phyloP scores from a whole-genome alignment of 208 protist species.

The Trichomonas gallinae region DNA sequence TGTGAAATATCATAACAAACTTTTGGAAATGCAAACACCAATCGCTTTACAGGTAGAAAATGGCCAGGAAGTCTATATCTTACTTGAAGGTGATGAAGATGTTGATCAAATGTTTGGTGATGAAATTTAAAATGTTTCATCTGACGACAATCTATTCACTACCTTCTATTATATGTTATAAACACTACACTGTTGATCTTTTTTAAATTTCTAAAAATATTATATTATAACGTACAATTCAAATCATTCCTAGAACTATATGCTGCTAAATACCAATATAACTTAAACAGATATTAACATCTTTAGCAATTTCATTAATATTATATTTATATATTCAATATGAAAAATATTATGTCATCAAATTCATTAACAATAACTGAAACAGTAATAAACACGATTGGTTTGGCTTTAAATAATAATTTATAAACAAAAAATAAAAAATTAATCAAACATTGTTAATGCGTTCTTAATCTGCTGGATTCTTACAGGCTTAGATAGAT shows the following conservation, averaged over 20 bases:
- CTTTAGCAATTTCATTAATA: too few relatives aligned
- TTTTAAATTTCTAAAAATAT: too few relatives aligned
- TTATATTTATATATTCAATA: too few relatives aligned
- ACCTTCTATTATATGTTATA: too few relatives aligned
- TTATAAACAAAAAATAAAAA: not conserved
- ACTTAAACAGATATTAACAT: too few relatives aligned
- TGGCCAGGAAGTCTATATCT: not conserved
- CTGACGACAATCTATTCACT: too few relatives aligned
- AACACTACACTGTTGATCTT: too few relatives aligned
- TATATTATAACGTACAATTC: too few relatives aligned
- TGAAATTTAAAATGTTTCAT: slow-evolving; percentile 23
- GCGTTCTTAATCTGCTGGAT: not conserved
- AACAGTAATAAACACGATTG: too few relatives aligned
- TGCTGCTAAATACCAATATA: too few relatives aligned
- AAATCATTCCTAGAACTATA: too few relatives aligned
- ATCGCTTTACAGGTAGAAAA: not conserved
- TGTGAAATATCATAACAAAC: not conserved
- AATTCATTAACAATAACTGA: too few relatives aligned
- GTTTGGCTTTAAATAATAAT: not conserved
- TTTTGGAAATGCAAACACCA: not conserved
- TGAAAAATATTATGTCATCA: not conserved
- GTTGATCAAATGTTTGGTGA: slow-evolving; percentile 8
- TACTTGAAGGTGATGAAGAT: slow-evolving; percentile 24
- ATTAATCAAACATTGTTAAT: not conserved
- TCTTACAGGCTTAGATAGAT: slow-evolving; percentile 35